These are phyloP conservation scores for Coelastrella sp. DNA, from an alignment of 139 green algal species.

Conservation along the genomic window DNA sequence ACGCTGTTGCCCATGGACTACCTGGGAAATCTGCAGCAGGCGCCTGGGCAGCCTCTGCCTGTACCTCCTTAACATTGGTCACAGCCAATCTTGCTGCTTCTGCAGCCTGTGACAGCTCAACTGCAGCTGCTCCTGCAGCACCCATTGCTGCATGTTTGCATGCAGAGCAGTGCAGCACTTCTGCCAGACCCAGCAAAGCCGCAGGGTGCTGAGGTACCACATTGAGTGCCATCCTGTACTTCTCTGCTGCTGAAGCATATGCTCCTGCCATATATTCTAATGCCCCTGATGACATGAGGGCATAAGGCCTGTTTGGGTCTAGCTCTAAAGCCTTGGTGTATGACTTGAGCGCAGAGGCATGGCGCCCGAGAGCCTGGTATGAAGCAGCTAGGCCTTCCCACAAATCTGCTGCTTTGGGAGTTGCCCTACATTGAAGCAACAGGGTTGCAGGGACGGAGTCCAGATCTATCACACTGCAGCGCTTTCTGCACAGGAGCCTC, in stretches of 20 bases:
- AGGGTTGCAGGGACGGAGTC: background rate
- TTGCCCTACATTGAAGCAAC: background rate
- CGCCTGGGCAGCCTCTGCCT: no score
- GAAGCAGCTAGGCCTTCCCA: constrained; percentile 79
- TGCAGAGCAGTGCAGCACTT: constrained; percentile 63
- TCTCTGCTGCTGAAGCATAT: constrained; percentile 43
- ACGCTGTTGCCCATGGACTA: no score
- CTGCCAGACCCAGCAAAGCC: constrained; percentile 61
- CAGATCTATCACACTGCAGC: no score
- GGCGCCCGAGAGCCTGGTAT: constrained; percentile 67
- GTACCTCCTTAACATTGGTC: constrained; percentile 39
- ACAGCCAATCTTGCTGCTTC: constrained; percentile 1
- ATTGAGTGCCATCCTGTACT: constrained; percentile 33
- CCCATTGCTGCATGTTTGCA: constrained; percentile 58
- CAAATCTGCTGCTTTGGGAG: constrained; percentile 49
- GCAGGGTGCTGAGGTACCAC: constrained; percentile 52
- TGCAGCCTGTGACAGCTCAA: constrained; percentile 63
- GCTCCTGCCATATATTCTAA: constrained; percentile 69
- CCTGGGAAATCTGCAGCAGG: no score
- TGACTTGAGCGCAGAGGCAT: constrained; percentile 72
- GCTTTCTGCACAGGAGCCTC: no score
- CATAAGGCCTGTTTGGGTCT: constrained; percentile 64
- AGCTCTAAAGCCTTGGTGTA: constrained; percentile 77
- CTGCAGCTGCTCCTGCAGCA: constrained; percentile 60
- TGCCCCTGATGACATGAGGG: constrained; percentile 63